Percentiles rank a stretch among this genome's conserved stretches.
Conservation (phyloP, 1,284 basidiomycete species). For the Heterobasidion occidentale region DNA sequence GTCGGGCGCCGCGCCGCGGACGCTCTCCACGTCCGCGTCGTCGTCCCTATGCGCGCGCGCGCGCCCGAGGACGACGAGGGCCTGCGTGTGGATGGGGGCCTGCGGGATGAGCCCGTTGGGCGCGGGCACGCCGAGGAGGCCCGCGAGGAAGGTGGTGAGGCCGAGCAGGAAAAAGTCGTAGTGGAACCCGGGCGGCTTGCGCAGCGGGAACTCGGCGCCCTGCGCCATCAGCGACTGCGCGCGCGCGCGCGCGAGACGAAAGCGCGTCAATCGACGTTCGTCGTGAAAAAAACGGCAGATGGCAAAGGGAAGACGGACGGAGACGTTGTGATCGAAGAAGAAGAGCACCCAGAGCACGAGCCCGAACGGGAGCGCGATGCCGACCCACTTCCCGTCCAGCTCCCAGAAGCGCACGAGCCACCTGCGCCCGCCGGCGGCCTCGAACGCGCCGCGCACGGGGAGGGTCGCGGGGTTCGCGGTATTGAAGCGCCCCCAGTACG, state of each 20-base stretch:
- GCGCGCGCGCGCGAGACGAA: background rate
- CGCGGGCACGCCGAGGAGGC: constrained; percentile 85
- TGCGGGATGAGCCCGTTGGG: constrained; percentile 96
- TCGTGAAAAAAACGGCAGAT: constrained; percentile 1
- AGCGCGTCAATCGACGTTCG: background rate
- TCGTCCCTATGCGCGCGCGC: constrained; percentile 35
- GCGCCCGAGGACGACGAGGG: constrained; percentile 71
- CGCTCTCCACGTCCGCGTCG: constrained; percentile 1
- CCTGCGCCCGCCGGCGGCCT: constrained; percentile 62
- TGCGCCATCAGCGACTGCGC: constrained; percentile 85
- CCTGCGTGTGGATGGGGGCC: constrained; percentile 89
- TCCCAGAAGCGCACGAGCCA: constrained; percentile 95
- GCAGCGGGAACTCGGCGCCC: constrained; percentile 83
- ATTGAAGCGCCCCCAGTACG: constrained; percentile 81
- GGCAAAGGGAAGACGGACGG: constrained; percentile 32
- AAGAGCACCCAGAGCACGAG: constrained; percentile 66
- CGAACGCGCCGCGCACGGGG: constrained; percentile 63
- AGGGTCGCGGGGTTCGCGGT: constrained; percentile 56
- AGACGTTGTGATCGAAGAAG: constrained; percentile 83
- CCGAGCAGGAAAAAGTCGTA: constrained; percentile 88
- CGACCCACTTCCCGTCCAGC: constrained; percentile 85
- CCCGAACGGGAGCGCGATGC: constrained; percentile 72
- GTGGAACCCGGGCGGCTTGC: constrained; percentile 91
- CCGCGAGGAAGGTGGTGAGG: constrained; percentile 87
- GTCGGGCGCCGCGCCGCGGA: background rate